Conservation (phyloP, 176 grass and related monocot species). For the Themeda triandra region DNA sequence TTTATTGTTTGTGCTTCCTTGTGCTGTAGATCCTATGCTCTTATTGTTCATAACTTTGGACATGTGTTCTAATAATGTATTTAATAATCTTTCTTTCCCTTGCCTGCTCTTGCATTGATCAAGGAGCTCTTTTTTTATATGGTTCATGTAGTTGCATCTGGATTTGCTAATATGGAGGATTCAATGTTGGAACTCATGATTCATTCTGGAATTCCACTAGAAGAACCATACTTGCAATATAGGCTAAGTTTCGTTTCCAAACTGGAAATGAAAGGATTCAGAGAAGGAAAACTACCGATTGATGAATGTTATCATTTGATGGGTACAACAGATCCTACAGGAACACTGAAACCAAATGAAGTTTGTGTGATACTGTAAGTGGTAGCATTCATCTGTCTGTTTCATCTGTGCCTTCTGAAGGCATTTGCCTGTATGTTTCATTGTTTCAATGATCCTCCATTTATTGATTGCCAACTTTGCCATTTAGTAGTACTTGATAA, state of each 20-base stretch:
- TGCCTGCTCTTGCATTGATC: background rate
- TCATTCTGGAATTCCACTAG: constrained; percentile 49
- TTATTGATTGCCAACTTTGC: background rate
- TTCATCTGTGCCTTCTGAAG: constrained; percentile 29
- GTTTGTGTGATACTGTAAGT: constrained; percentile 77
- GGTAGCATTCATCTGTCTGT: constrained; percentile 1
- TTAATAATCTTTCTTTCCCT: background rate
- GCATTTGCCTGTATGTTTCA: background rate
- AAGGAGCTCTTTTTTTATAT: background rate
- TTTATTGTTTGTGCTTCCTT: background rate
- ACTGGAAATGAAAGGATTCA: constrained; percentile 44
- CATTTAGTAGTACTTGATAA: background rate
- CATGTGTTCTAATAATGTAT: background rate
- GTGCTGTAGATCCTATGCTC: background rate
- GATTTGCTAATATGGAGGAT: constrained; percentile 61
- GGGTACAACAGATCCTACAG: constrained; percentile 63
- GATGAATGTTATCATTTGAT: constrained; percentile 66
- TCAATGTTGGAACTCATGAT: constrained; percentile 58
- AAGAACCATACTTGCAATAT: constrained; percentile 48
- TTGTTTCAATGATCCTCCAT: background rate
- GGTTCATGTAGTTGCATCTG: constrained; percentile 47
- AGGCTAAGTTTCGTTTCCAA: constrained; percentile 27
- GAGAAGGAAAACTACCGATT: constrained; percentile 55
- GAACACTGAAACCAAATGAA: constrained; percentile 53
- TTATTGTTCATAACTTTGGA: background rate